Evolutionary conservation across 225 moss, liverwort and hornwort genomes (phyloP).

Genomic region (Climacium dendroides): DNA sequence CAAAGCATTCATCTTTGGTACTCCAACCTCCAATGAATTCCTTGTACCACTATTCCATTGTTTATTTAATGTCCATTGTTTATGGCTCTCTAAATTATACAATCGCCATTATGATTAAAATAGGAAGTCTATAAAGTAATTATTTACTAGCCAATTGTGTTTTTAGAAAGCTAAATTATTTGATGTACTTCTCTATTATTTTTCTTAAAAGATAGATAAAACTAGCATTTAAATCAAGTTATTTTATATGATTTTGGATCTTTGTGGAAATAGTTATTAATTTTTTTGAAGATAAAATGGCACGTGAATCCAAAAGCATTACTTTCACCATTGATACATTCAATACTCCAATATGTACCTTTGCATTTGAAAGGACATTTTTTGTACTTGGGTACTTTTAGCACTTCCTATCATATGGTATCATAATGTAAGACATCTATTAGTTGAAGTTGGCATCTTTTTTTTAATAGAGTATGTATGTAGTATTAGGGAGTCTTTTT

Average conservation of each 20-base stretch:
- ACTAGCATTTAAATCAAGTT: neutral
- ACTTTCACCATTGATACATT: neutral
- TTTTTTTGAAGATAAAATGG: neutral
- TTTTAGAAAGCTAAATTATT: neutral
- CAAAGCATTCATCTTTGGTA: neutral
- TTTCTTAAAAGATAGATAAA: neutral
- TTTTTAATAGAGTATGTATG: too few relatives aligned
- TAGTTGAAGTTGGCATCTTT: too few relatives aligned
- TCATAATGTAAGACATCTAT: too few relatives aligned
- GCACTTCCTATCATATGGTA: neutral
- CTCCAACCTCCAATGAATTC: neutral
- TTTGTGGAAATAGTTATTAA: neutral
- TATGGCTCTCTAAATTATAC: fast-evolving
- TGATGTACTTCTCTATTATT: neutral
- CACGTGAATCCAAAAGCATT: neutral
- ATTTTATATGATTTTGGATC: neutral
- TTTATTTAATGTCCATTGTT: neutral
- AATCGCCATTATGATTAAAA: neutral
- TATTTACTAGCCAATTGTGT: fast-evolving
- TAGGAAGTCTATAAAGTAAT: too few relatives aligned
- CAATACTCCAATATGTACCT: neutral
- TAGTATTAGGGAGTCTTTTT: too few relatives aligned
- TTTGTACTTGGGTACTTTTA: neutral
- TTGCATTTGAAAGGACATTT: neutral
- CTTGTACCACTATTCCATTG: neutral